Base-by-base conservation (phyloP, 306 rosid species). In the Glycine soja region DNA sequence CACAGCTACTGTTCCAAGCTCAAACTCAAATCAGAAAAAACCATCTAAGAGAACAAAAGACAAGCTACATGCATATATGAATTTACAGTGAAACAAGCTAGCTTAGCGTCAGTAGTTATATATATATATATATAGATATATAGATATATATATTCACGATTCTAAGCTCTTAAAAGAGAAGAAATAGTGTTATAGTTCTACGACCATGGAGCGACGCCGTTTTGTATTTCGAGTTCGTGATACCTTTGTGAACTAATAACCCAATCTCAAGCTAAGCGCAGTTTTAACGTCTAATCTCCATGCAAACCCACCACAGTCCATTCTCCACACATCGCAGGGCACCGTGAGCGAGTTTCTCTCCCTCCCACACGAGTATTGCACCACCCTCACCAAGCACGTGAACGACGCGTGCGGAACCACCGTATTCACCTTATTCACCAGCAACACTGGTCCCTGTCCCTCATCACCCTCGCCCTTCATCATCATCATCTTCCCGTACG, bases 261-360 rank as follows among this genome's bases (percentile, higher is more conserved):
- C 48, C 34, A 24, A 80, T 74, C 90, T 75, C 66, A 93, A 81
- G 76, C 89, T 84, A 9, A 95, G 98, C 14, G 98, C 99, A 13
- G 99, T 93, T 50, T 92, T 83, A 30, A 93, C 89, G 77, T 95
- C 99, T 61, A 95, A 80, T 64, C 94, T 82, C 99, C 99, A 95
- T 82, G 94, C 99, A 83, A 85, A 88, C 0, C 97, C 99, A 50
- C 98, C 94, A 2, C 73, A 59, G 47, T 90, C 90, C 98, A 95
- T 86, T 61, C 94, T 90, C 98, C 99, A 93, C 9, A 87, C 98
- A 38, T 95, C 99, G 12, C 99, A 95, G 1, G 97, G 97, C 14
- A 93, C 77, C 0, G 90, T 93, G 3, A 93, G 51, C 5, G 91
- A 83, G n/a, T 43, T 88, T 13, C 50, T 86, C 87, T 88, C 91